Percentiles rank a stretch among this genome's conserved stretches.
Evolutionary conservation across 1,284 basidiomycete genomes (phyloP).

Genomic region (Abortiporus biennis): DNA sequence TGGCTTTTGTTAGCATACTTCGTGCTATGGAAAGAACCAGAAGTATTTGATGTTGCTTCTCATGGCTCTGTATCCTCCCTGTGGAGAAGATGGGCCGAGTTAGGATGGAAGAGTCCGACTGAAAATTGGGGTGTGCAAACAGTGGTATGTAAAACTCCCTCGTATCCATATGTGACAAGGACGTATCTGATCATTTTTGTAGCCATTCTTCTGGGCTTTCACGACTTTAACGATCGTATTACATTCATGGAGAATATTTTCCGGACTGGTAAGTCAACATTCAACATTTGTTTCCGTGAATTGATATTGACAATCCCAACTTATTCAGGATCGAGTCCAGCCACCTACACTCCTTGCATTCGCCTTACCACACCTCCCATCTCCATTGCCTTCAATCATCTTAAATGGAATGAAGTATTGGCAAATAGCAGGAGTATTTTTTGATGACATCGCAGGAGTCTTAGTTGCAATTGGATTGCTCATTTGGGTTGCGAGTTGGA

Average conservation of each 20-base stretch:
- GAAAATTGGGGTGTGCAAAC: conserved; percentile 42
- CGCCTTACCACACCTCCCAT: conserved; percentile 58
- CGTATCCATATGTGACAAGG: not conserved
- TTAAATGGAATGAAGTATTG: conserved; percentile 58
- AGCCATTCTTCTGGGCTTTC: conserved; percentile 81
- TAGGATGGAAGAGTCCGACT: conserved; percentile 29
- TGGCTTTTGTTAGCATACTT: conserved; percentile 66
- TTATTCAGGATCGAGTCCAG: conserved; percentile 47
- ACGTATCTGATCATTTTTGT: conserved; percentile 9
- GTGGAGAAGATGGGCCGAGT: conserved; percentile 55
- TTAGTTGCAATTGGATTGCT: conserved; percentile 60
- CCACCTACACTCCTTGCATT: conserved; percentile 54
- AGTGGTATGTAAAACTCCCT: conserved; percentile 37
- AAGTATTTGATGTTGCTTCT: conserved; percentile 26
- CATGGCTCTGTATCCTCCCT: conserved; percentile 15
- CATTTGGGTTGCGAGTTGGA: conserved; percentile 48
- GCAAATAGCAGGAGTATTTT: conserved; percentile 54
- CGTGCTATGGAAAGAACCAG: conserved; percentile 58
- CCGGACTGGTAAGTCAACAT: conserved; percentile 48
- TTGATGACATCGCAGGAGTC: conserved; percentile 63
- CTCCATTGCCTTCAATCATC: conserved; percentile 55
- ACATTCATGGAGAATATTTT: conserved; percentile 66
- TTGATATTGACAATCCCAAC: not conserved
- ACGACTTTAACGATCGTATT: conserved; percentile 61
- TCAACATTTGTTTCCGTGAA: not conserved